Evolutionary conservation across 345 rosid genomes (phyloP), one percentile per base, ranked within the genome.

Genomic region (Physaria fendleri): DNA sequence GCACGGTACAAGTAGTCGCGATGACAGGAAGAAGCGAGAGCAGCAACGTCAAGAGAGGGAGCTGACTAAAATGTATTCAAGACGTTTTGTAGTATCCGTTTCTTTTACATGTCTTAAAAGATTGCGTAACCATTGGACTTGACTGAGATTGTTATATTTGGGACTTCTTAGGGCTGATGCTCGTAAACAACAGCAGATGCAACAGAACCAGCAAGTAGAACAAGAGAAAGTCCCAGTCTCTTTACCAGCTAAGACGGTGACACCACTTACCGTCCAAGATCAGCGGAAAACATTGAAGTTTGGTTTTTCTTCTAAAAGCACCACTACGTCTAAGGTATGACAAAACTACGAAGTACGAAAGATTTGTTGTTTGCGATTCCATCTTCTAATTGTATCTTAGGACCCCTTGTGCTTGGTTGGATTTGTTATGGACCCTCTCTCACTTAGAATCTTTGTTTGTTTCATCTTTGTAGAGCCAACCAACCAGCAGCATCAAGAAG

Each of bases 21-120:
- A 93, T 78, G 99, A 85, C 37, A 67, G 97, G 41, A 85, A 82
- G 69, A 93, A 87, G 66, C 78, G 96, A 49, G 97, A 93, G 65
- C 78, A 66, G 67, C 99, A 87, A 66, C 95, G 95, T 16, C 90
- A 75, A 59, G 96, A 93, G 72, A 90, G 74, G 70, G 97, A 93
- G 80, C 72, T 93, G 88, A 92, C 92, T 8, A 89, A 86, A 86
- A 67, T 85, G 86, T 84, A 71, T 81, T 25, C 67, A 66, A 66
- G 78, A 82, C 72, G 75, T 79, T 77, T 30, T 16, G 32, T 23
- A 30, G 37, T 39, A 48, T 15, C 3, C 17, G 6, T 41, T 23
- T 10, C 28, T 8, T 32, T 38, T 14, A 20, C 34, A 29, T 38
- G 27, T 53, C 55, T 8, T 27, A 16, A 12, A 27, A 56, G 5